Percentiles rank a stretch among this genome's conserved stretches.
Conservation (phyloP, 1,284 basidiomycete genomes). For the Apiotrichum sp. region DNA sequence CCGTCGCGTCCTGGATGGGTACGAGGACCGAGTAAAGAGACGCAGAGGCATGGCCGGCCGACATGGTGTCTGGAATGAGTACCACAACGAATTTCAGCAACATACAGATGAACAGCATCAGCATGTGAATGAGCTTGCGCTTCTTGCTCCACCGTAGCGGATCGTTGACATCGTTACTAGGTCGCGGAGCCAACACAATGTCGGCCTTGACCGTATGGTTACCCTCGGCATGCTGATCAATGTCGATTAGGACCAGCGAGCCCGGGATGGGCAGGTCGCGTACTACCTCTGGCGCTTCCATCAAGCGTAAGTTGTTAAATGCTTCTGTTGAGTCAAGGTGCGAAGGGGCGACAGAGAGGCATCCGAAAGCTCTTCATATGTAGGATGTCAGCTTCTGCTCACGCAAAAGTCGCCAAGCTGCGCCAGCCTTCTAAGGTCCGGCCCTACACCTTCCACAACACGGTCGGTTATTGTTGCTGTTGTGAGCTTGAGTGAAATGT, state of each 20-base stretch:
- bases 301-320: too few species aligned
- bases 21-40: conserved; percentile 23
- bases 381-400: too few species aligned
- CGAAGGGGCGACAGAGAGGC: too few species aligned
- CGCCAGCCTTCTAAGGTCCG: too few species aligned
- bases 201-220: conserved; percentile 1
- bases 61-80: conserved; percentile 9
- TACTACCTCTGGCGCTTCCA: too few species aligned
- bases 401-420: too few species aligned
- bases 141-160: conserved; percentile 20
- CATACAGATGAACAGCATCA: conserved; percentile 19
- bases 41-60: conserved; percentile 9
- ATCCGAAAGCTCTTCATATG: too few species aligned
- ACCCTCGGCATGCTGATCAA: not conserved
- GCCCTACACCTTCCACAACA: too few species aligned
- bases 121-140: conserved; percentile 17
- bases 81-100: not conserved
- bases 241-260: conserved; percentile 18
- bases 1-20: conserved; percentile 16
- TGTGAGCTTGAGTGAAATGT: too few species aligned
- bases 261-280: conserved; percentile 18
- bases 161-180: conserved; percentile 21
- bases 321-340: too few species aligned
- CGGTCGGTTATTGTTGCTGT: too few species aligned
- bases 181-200: conserved; percentile 19